Base-by-base conservation (phyloP, 163 green algal genomes). In the Trebouxiophyceae sp. region DNA sequence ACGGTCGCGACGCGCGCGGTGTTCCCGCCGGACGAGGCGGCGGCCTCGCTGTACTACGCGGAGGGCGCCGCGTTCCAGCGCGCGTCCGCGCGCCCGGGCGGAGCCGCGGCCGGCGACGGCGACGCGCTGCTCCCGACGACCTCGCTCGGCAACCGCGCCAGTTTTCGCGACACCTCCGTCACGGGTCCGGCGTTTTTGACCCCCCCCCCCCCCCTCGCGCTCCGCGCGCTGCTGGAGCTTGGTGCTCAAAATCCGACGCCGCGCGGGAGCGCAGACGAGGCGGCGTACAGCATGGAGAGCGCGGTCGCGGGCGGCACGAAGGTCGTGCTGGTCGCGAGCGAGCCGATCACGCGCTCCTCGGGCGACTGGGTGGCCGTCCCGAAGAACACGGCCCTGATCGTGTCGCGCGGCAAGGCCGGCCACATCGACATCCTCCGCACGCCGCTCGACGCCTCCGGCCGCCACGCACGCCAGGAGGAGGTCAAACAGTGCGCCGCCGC, bases 11-110 rank as follows among this genome's bases (percentile, higher is more conserved):
- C 92, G n/a, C 86, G 92, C 55, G 96, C 86, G 75, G 84, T 91
- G 19, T 80, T 60, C 31, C 79, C 8, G 61, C 83, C 0, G 61
- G 66, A 47, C 12, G 77, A 84, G 27, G 54, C 65, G 4, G 74
- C 88, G 2, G 89, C 93, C 0, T 92, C 88, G 3, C 81, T 98
- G 33, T 98, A 98, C 82, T 97, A 95, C 62, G 91, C 92, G 30
- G 89, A 95, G 71, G 89, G 67, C 31, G 32, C 66, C 6, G 57
- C 57, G 7, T 68, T 68, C 60, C 67, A 72, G 59, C 60, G 62
- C 16, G 47, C 45, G 23, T 30, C 57, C 1, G 30, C 24, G 86
- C 87, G 62, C n/a, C n/a, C n/a, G n/a, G n/a, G n/a, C n/a, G n/a
- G n/a, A n/a, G n/a, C n/a, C n/a, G n/a, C n/a, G n/a, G n/a, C n/a